Percentiles rank a stretch among this genome's conserved stretches.
These are phyloP conservation scores for Beauveria varroae DNA, from an alignment of 2,329 filamentous ascomycete species.

Conservation along the genomic window DNA sequence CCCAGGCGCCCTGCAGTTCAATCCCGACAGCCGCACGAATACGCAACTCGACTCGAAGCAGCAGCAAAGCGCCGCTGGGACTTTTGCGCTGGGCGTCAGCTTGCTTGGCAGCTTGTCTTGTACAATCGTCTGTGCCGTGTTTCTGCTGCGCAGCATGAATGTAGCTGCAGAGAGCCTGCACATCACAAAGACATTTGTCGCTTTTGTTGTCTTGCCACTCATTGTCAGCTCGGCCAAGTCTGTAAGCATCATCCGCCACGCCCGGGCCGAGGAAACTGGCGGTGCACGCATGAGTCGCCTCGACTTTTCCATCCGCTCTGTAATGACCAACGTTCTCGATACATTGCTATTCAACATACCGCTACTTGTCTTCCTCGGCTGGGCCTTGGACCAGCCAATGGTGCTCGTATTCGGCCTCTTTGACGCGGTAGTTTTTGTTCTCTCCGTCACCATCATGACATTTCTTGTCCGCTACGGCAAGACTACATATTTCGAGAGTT, in stretches of 20 bases:
- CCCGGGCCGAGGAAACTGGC: slow-evolving; percentile 1
- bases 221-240: slow-evolving; percentile 9
- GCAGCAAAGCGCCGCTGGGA: not conserved
- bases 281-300: slow-evolving; percentile 5
- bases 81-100: not conserved
- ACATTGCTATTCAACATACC: slow-evolving; percentile 11
- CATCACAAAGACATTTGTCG: slow-evolving; percentile 7
- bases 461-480: slow-evolving; percentile 15
- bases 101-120: slow-evolving; percentile 1
- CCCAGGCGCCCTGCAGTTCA: slow-evolving; percentile 4
- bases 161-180: not conserved
- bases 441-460: slow-evolving; percentile 14
- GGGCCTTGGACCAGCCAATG: slow-evolving; percentile 10
- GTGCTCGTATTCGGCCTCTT: slow-evolving; percentile 14
- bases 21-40: slow-evolving; percentile 9
- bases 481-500: slow-evolving; percentile 15
- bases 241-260: slow-evolving; percentile 8
- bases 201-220: slow-evolving; percentile 5
- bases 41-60: slow-evolving; percentile 5
- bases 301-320: slow-evolving; percentile 10
- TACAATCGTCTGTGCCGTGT: not conserved
- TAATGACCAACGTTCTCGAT: slow-evolving; percentile 10
- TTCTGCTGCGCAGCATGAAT: slow-evolving; percentile 7
- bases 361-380: slow-evolving; percentile 6
- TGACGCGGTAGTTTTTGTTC: slow-evolving; percentile 13